Percentiles rank a stretch among this genome's conserved stretches.
These are phyloP conservation scores for Ascochyta koolunga DNA, from an alignment of 2,329 filamentous ascomycete genomes.

Conservation along the genomic window DNA sequence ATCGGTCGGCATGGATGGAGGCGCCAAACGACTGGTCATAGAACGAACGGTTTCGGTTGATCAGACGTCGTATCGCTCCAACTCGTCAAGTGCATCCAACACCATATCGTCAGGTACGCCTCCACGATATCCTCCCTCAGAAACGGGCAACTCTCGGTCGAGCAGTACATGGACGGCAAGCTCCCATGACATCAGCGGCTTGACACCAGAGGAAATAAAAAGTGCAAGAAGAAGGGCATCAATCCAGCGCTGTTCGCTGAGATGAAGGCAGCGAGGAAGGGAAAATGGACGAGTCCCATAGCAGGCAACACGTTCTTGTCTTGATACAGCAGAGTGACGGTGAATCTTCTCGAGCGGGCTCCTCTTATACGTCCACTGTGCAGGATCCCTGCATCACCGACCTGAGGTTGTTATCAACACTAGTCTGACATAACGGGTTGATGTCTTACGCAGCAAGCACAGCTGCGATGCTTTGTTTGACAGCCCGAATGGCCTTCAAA, in stretches of 20 bases:
- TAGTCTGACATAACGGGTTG: neutral
- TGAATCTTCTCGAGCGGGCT: neutral
- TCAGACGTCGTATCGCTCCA: conserved; percentile 40
- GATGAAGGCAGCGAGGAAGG: conserved; percentile 54
- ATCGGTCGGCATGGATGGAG: conserved; percentile 11
- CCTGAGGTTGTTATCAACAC: neutral
- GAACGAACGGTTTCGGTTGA: conserved; percentile 42
- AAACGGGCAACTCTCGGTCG: conserved; percentile 23
- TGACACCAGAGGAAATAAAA: conserved; percentile 52
- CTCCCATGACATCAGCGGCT: conserved; percentile 45
- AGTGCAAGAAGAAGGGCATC: conserved; percentile 55
- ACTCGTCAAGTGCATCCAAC: conserved; percentile 29
- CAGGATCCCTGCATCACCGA: neutral
- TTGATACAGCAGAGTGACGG: neutral
- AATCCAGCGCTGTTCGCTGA: conserved; percentile 55
- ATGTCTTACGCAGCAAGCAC: neutral
- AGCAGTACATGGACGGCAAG: conserved; percentile 49
- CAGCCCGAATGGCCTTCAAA: neutral
- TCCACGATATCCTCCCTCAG: conserved; percentile 17
- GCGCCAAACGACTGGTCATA: conserved; percentile 34
- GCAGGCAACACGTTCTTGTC: conserved; percentile 43
- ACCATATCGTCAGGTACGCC: conserved; percentile 30
- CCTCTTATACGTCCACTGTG: neutral
- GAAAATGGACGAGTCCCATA: conserved; percentile 46
- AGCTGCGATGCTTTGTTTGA: neutral